These are phyloP conservation scores for Delphinella strobiligena DNA, from an alignment of 2,329 filamentous ascomycete genomes.

Conservation along the genomic window DNA sequence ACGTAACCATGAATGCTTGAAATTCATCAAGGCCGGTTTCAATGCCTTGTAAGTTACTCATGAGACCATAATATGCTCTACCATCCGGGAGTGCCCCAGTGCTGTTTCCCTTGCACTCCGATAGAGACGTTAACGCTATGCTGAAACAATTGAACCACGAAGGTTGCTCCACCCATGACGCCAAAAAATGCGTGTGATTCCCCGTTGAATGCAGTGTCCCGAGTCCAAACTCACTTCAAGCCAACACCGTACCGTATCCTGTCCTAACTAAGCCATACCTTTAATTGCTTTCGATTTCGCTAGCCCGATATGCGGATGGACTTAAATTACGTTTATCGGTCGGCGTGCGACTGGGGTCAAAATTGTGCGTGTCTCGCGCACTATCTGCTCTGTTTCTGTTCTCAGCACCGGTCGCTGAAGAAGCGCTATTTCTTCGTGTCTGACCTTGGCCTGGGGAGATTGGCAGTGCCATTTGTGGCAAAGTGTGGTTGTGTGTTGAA, in stretches of 20 bases:
- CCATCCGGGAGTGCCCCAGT: neutral
- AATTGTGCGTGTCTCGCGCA: constrained; percentile 12
- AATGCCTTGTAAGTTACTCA: too few species aligned
- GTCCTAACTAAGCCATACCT: too few species aligned
- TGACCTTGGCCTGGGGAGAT: constrained; percentile 13
- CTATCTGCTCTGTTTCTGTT: constrained; percentile 20
- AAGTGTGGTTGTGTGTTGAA: constrained; percentile 20
- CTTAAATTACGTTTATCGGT: constrained; percentile 5
- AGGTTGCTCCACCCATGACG: too few species aligned
- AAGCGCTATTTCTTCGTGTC: constrained; percentile 15
- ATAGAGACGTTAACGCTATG: too few species aligned
- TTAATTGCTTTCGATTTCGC: constrained; percentile 5
- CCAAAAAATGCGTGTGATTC: too few species aligned
- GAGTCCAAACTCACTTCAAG: too few species aligned
- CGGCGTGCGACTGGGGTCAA: constrained; percentile 4
- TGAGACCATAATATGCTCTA: too few species aligned
- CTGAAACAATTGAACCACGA: too few species aligned
- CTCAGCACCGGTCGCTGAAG: constrained; percentile 11
- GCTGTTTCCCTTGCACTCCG: neutral
- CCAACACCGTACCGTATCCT: too few species aligned
- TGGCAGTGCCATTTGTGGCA: constrained; percentile 19
- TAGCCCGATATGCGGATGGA: constrained; percentile 4
- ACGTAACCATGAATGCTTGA: too few species aligned
- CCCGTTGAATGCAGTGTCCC: too few species aligned
- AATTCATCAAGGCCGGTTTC: too few species aligned